Evolutionary conservation across 2,329 filamentous ascomycete genomes (phyloP), one percentile per base, ranked within the genome.

Genomic region (Ophidiomyces ophidiicola): DNA sequence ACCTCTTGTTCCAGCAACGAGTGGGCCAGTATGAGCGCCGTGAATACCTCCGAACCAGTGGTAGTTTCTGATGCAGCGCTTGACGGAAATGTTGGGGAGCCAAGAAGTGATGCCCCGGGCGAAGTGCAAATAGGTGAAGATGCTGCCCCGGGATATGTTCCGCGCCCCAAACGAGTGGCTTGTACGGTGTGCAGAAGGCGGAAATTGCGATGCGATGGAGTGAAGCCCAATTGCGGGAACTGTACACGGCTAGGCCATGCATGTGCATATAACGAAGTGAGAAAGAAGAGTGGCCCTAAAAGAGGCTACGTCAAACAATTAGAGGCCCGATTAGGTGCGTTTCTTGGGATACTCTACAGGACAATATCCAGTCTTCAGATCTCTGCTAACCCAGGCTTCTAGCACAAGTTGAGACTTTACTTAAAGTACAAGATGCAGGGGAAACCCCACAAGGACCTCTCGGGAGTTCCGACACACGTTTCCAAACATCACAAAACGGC

Each of bases 211-310:
- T 94, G 87, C 61, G 87, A 94, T 58, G 86, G 86, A 25, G 67
- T 73, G 38, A 78, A 82, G 47, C 87, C 87, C 15, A 84, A 81
- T 50, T 94, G 87, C 57, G 85, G 81, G 52, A 94, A 86, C 18
- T 94, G 87, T 60, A 78, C 82, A 21, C 72, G 87, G n/a, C 67
- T 94, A 36, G 79, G 82, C 30, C 87, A 94, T 60, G 74, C 80
- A 40, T 94, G 87, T 64, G 78, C 82, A 45, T 94, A 94, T 56
- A 86, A 94, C 56, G 86, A 94, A 64, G 80, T 88, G 51, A 76
- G 87, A 57, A 83, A 85, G 64, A 94, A 94, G 74, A 93, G 86
- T 58, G 87, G 87, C 2, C 87, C 87, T 2, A 94, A 94, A 67
- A 74, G 87, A 56, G 87, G 87, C 51, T 94, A 94, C 57, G 87